Percentiles rank a stretch among this genome's conserved stretches.
These are phyloP conservation scores for Coniochaeta prunicola DNA, from an alignment of 2,329 filamentous ascomycete genomes.

Conservation along the genomic window DNA sequence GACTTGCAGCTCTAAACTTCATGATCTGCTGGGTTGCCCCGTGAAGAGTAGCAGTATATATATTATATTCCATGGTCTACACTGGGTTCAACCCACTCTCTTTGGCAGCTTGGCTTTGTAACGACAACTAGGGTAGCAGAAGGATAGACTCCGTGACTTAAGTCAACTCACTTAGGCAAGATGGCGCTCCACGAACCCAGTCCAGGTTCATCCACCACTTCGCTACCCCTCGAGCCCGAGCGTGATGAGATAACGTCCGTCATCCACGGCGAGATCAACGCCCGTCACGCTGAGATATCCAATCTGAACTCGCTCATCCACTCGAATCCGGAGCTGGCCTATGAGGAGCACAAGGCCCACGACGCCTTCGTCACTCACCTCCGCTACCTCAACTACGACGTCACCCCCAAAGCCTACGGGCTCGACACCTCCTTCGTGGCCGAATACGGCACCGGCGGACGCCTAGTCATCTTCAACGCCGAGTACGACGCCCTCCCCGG, in stretches of 20 bases:
- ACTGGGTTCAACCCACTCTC: not conserved
- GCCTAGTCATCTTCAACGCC: conserved; percentile 32
- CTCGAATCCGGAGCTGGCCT: conserved; percentile 41
- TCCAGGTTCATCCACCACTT: not conserved
- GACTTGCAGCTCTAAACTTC: not conserved
- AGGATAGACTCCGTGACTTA: not conserved
- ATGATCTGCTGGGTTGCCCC: not conserved
- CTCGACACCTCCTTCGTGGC: conserved; percentile 44
- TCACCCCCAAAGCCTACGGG: conserved; percentile 42
- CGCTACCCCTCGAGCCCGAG: not conserved
- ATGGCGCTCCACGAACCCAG: not conserved
- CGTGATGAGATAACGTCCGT: conserved; percentile 4
- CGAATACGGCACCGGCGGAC: conserved; percentile 31
- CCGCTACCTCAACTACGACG: conserved; percentile 32
- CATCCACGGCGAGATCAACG: conserved; percentile 12
- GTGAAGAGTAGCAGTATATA: not conserved
- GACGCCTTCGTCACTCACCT: conserved; percentile 38
- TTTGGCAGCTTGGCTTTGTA: not conserved
- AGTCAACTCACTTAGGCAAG: not conserved
- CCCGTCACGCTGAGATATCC: conserved; percentile 10
- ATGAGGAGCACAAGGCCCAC: conserved; percentile 43
- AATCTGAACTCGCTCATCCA: conserved; percentile 24
- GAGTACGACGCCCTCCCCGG: conserved; percentile 41
- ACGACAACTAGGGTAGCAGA: not conserved
- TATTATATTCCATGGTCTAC: not conserved